Percentiles rank a stretch among this genome's conserved stretches.
These are phyloP conservation scores for Sergeia podlipaevii DNA, from an alignment of 208 protist genomes.

Conservation along the genomic window DNA sequence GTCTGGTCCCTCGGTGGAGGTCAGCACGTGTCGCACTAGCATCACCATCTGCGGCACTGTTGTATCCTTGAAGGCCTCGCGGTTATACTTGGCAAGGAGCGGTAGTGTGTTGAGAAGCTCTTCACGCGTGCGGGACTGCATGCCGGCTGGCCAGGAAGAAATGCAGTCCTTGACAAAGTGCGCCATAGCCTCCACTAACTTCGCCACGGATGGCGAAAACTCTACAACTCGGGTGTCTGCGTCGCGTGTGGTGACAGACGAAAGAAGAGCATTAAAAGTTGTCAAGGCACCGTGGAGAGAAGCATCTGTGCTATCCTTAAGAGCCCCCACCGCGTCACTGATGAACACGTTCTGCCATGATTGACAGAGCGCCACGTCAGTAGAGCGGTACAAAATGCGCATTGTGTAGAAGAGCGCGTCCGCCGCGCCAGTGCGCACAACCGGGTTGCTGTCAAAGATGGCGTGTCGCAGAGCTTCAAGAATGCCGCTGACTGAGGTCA, in stretches of 20 bases:
- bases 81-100: slow-evolving; percentile 75
- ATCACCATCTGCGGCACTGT: slow-evolving; percentile 40
- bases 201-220: slow-evolving; percentile 31
- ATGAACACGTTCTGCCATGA: slow-evolving; percentile 67
- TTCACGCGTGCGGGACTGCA: slow-evolving; percentile 22
- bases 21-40: slow-evolving; percentile 44
- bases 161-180: slow-evolving; percentile 34
- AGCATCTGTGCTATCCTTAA: slow-evolving; percentile 29
- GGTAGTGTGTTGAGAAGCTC: slow-evolving; percentile 62
- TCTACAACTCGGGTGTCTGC: slow-evolving; percentile 28
- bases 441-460: slow-evolving; percentile 35
- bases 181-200: slow-evolving; percentile 53
- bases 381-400: slow-evolving; percentile 57
- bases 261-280: slow-evolving; percentile 70
- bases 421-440: slow-evolving; percentile 35
- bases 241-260: slow-evolving; percentile 35
- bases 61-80: slow-evolving; percentile 45
- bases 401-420: slow-evolving; percentile 54
- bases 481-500: slow-evolving; percentile 43
- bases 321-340: slow-evolving; percentile 33
- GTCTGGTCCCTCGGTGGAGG: slow-evolving; percentile 28
- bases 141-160: slow-evolving; percentile 8
- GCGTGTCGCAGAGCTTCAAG: slow-evolving; percentile 54
- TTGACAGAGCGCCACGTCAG: slow-evolving; percentile 36
- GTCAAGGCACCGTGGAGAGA: slow-evolving; percentile 59